Percentiles rank a stretch among this genome's conserved stretches.
phyloP scores from a whole-genome alignment of 116 monocot species.

The Phalaenopsis hybrid region DNA sequence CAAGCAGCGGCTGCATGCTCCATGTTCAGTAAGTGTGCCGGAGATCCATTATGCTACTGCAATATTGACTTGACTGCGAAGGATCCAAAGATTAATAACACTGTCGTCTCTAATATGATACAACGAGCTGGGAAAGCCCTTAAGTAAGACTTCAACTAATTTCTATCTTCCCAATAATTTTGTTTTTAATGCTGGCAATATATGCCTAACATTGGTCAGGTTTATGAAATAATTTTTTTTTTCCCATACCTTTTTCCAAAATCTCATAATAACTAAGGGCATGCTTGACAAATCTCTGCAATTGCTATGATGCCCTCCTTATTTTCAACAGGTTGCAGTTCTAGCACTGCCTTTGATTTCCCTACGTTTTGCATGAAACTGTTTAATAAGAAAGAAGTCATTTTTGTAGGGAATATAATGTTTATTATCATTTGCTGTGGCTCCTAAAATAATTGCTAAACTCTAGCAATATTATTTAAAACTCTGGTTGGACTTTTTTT shows the following conservation, averaged over 20 bases:
- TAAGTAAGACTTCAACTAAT: constrained; percentile 28
- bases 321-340: too few relatives aligned
- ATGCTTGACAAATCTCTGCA: too few relatives aligned
- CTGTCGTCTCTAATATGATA: constrained; percentile 62
- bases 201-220: not conserved
- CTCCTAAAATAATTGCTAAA: too few relatives aligned
- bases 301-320: too few relatives aligned
- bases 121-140: constrained; percentile 62
- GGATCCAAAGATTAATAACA: constrained; percentile 39
- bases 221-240: not conserved
- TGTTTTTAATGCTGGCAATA: not conserved
- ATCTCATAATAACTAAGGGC: not conserved
- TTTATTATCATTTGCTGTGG: too few relatives aligned
- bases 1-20: constrained; percentile 62
- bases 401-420: too few relatives aligned
- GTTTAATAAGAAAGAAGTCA: too few relatives aligned
- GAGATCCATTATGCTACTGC: constrained; percentile 68
- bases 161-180: not conserved
- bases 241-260: not conserved
- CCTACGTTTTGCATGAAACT: too few relatives aligned
- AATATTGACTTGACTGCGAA: constrained; percentile 58
- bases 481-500: too few relatives aligned
- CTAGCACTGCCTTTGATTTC: too few relatives aligned
- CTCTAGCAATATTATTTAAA: too few relatives aligned
- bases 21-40: constrained; percentile 56